Percentiles rank a stretch among this genome's conserved stretches.
These are phyloP conservation scores for Sherardia arvensis DNA, from an alignment of 257 asterid genomes.

Conservation along the genomic window DNA sequence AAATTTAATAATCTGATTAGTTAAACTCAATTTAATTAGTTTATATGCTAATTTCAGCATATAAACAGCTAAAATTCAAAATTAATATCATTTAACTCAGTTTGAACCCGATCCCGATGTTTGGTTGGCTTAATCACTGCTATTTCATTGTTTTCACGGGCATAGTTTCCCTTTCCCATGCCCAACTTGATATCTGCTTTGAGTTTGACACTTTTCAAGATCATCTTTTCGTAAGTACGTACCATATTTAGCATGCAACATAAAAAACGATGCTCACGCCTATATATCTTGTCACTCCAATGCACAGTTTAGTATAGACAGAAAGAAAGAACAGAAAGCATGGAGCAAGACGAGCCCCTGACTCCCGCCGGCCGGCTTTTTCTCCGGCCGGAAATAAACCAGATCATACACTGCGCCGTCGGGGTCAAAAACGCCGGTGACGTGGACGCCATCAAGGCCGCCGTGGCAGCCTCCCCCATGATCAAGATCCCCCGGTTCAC, in stretches of 20 bases:
- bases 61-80: too few relatives aligned
- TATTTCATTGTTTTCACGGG: not conserved
- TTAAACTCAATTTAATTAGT: too few relatives aligned
- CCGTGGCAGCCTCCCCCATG: slow-evolving; percentile 26
- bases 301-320: not conserved
- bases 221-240: too few relatives aligned
- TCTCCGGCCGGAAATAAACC: slow-evolving; percentile 35
- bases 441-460: slow-evolving; percentile 31
- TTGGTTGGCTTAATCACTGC: not conserved
- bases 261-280: not conserved
- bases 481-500: slow-evolving; percentile 56
- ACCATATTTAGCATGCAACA: too few relatives aligned
- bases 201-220: too few relatives aligned
- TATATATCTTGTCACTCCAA: not conserved
- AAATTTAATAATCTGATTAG: too few relatives aligned
- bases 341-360: slow-evolving; percentile 46
- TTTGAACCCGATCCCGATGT: too few relatives aligned
- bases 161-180: not conserved
- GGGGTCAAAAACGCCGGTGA: slow-evolving; percentile 27
- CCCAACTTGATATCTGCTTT: too few relatives aligned
- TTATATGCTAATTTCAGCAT: too few relatives aligned
- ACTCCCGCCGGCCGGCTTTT: slow-evolving; percentile 64
- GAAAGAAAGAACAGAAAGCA: not conserved
- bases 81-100: too few relatives aligned
- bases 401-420: slow-evolving; percentile 39